Base-by-base conservation (phyloP, 257 asterid genomes). In the Solanum tarijense region DNA sequence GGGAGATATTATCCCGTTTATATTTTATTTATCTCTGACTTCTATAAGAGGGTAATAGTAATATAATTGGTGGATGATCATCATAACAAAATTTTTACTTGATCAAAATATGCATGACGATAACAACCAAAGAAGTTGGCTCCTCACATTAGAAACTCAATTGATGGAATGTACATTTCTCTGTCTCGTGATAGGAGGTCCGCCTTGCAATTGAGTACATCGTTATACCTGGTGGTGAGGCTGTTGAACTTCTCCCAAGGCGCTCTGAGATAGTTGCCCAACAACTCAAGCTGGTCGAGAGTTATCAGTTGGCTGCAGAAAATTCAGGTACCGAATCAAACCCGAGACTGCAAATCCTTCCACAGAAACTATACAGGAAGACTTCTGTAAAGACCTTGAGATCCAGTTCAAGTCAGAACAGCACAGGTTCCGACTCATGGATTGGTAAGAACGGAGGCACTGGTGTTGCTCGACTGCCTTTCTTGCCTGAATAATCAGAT, bases 191-290 rank as follows among this genome's bases (percentile, higher is more conserved):
- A 60, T 86, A 96, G 99, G 99, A 97, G 88, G 99, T 96, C 85
- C 94, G 99, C 75, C 95, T 97, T 74, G 99, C 98, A 55, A 97
- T 97, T 12, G 99, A 97, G 92, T 97, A 97, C 91, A 97, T 96
- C 1, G 99, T 97, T 88, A 97, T 97, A 87, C 99, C 99, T 0
- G 99, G 99, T 16, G 95, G 97, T 16, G 99, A 97, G 91, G 92
- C 99, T 2, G 99, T 97, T 5, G 99, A 97, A 87, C 98, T 97
- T 90, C 96, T 97, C 5, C 99, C 99, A 1, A 96, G 99, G 91
- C 90, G 98, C n/a, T 94, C 98, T 5, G 98, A 96, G 58, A 96
- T 96, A 76, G 98, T 95, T 35, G 98, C 98, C 85, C 94, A 93
- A 87, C 99, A 97, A 86, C 94, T 97, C 12, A 95, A 96, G 94